Base-by-base conservation (phyloP, 176 grass and related monocot genomes). In the Aegilops umbellulata region DNA sequence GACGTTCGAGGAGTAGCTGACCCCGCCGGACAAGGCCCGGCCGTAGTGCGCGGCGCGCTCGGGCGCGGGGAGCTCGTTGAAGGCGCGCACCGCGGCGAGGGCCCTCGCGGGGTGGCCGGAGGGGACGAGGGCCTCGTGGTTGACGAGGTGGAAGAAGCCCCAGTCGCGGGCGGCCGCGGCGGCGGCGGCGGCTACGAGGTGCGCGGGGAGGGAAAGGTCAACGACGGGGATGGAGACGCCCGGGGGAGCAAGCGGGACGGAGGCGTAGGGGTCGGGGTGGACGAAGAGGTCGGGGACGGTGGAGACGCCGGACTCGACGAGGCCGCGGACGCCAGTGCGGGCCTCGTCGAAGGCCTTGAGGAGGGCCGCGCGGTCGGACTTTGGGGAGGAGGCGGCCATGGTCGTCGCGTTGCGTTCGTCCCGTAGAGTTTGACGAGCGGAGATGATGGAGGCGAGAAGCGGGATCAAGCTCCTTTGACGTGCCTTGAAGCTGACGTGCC, bases 131-230 rank as follows among this genome's bases (percentile, higher is more conserved):
- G 74, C 82, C 16, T 29, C 70, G 67, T 97, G 65, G 89, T 90
- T 93, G 74, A 90, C 58, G 44, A 93, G 87, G 68, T 97, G 87
- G 90, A 94, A 94, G 94, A 97, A 97, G 42, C 91, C 91, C 89
- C 87, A 94, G 2, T 32, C 47, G 44, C 84, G 85, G 0, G 91
- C 87, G 32, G 91, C 91, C 11, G 87, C 81, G 12, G 80, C 19
- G 0, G 87, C 64, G n/a, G 81, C 78, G 24, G 70, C 87, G 9
- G 67, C 85, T 29, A 65, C 63, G 53, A 55, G 20, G n/a, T 79
- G 80, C 31, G 23, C 69, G 34, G 85, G 87, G 79, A 86, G 82
- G 57, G 87, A 84, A 75, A 92, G 77, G 60, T 88, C 79, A 58
- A 88, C 77, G 74, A 86, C 73, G 38, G 87, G 81, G 79, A 88